Percentiles rank a stretch among this genome's conserved stretches.
These are phyloP conservation scores for Herpetospermum pedunculosum DNA, from an alignment of 306 rosid species.

Conservation along the genomic window DNA sequence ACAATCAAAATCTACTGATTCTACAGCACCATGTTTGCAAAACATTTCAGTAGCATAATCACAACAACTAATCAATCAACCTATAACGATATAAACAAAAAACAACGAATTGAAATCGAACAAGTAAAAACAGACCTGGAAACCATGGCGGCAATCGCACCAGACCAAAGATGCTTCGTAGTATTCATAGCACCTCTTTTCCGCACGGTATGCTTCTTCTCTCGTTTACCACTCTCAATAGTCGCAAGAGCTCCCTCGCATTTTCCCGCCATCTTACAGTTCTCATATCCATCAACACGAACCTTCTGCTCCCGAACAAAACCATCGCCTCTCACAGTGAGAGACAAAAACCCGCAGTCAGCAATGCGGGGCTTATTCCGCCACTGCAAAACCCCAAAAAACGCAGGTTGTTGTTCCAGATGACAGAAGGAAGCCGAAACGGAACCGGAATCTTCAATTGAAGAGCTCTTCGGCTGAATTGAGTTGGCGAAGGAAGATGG, in stretches of 20 bases:
- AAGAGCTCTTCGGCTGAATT: conserved; percentile 18
- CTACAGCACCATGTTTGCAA: background rate
- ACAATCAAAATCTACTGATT: background rate
- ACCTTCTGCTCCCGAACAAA: conserved; percentile 39
- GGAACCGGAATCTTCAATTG: conserved; percentile 12
- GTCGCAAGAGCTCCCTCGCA: background rate
- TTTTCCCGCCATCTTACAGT: conserved; percentile 21
- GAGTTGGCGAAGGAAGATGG: conserved; percentile 40
- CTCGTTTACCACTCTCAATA: conserved; percentile 20
- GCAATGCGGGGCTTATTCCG: conserved; percentile 15
- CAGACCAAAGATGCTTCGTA: conserved; percentile 89
- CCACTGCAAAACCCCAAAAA: conserved; percentile 12
- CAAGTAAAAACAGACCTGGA: conserved; percentile 44
- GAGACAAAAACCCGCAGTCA: conserved; percentile 43
- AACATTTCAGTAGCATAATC: background rate
- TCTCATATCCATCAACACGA: conserved; percentile 32
- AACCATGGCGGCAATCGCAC: conserved; percentile 98
- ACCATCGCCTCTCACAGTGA: conserved; percentile 43
- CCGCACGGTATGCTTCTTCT: conserved; percentile 33
- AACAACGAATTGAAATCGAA: background rate
- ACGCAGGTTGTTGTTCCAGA: conserved; percentile 5
- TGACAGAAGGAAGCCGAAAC: conserved; percentile 13
- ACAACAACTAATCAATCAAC: background rate
- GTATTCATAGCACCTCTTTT: conserved; percentile 59
- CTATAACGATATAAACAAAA: background rate